phyloP scores from a whole-genome alignment of 345 rosid genomes.

The Bretschneidera sinensis region DNA sequence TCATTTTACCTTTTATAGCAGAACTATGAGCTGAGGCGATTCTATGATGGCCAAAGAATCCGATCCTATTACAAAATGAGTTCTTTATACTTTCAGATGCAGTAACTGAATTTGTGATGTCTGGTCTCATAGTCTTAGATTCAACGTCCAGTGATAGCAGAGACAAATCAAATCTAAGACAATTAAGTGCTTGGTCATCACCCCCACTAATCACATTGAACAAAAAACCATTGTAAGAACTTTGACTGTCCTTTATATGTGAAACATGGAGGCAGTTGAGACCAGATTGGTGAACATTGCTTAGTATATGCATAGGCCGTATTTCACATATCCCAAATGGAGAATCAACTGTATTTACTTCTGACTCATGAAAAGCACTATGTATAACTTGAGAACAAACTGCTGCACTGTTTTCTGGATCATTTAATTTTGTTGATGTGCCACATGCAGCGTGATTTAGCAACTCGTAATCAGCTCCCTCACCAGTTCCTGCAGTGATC shows the following conservation, averaged over 20 bases:
- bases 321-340: slow-evolving; percentile 46
- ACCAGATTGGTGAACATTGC: slow-evolving; percentile 74
- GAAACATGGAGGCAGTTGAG: slow-evolving; percentile 82
- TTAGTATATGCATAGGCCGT: slow-evolving; percentile 48
- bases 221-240: slow-evolving; percentile 27
- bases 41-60: slow-evolving; percentile 36
- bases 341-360: slow-evolving; percentile 20
- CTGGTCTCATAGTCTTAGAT: slow-evolving; percentile 15
- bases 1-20: slow-evolving; percentile 70
- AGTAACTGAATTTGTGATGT: slow-evolving; percentile 7
- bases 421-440: slow-evolving; percentile 16
- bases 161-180: slow-evolving; percentile 42
- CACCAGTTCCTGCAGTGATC: slow-evolving; percentile 14
- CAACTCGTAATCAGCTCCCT: slow-evolving; percentile 13
- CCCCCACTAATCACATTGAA: slow-evolving; percentile 76
- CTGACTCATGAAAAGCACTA: slow-evolving; percentile 23
- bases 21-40: slow-evolving; percentile 75
- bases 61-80: slow-evolving; percentile 23
- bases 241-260: slow-evolving; percentile 26
- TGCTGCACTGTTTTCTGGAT: slow-evolving; percentile 12
- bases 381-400: slow-evolving; percentile 22
- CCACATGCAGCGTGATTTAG: slow-evolving; percentile 11
- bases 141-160: slow-evolving; percentile 12
- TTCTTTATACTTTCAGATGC: slow-evolving; percentile 22
- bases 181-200: slow-evolving; percentile 89